Base-by-base conservation (phyloP, 768 basidiomycete genomes). In the Suillus hirtellus region DNA sequence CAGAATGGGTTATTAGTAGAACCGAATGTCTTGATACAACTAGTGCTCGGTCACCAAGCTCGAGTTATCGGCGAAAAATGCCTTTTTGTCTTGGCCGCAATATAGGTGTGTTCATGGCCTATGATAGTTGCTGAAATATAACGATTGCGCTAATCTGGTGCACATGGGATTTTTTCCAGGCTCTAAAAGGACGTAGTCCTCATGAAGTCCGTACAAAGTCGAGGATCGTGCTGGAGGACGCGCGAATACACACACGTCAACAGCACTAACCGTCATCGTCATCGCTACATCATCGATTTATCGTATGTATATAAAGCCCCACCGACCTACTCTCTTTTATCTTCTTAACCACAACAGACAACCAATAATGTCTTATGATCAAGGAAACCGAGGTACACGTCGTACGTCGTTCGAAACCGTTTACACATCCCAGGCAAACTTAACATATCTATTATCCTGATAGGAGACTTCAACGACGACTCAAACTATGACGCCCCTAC, bases 131-230 rank as follows among this genome's bases (percentile, higher is more conserved):
- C 11, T n/a, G 11, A 58, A 34, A 8, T 56, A 49, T 44, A 27
- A 37, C 35, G 37, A 35, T 40, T 10, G 1, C 15, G 31, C 31
- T 53, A 49, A 65, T 53, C 52, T n/a, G 5, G n/a, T 47, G 12
- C 12, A n/a, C 31, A 12, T 21, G 27, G 34, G 9, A n/a, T 31
- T 15, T 31, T 10, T 24, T 9, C 42, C 60, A 88, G 88, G 79
- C 89, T 19, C 77, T 93, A 64, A 92, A 93, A 66, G 88, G 91
- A 68, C 78, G 86, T 69, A 89, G 87, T 56, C 83, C 87, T 59
- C 88, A 91, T 69, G 85, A 88, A 71, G 90, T 91, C 76, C 93
- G 7, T 92, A 84, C 68, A 89, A 94, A 71, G 80, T 87, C 3
- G 88, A 87, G 58, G 72, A 73, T 54, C 82, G 88, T 52, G 83